Evolutionary conservation across 2,329 filamentous ascomycete genomes (phyloP).

Genomic region (Fusarium nisikadoi): DNA sequence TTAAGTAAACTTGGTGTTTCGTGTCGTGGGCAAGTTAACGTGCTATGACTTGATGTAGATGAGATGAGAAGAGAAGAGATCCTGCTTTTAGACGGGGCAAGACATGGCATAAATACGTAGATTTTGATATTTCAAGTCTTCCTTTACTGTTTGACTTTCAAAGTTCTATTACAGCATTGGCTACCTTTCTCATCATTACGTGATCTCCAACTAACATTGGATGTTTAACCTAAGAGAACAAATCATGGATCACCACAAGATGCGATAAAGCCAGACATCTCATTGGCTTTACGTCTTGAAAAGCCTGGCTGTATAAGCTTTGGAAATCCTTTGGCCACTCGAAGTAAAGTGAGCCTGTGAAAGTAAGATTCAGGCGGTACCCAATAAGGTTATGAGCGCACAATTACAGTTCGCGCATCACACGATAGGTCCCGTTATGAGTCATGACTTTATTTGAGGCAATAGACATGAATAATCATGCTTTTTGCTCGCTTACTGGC

Average conservation of each 20-base stretch:
- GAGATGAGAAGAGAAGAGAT: too few species aligned
- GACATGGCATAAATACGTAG: background rate
- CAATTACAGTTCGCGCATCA: too few species aligned
- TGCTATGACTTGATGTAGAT: too few species aligned
- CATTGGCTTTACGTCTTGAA: too few species aligned
- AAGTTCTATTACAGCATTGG: background rate
- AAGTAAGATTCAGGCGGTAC: background rate
- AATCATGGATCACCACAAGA: too few species aligned
- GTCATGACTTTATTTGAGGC: accelerated
- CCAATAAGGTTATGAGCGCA: background rate
- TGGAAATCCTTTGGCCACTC: background rate
- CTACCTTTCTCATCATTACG: background rate
- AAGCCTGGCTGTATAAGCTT: background rate
- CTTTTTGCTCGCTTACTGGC: background rate
- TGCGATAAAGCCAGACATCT: too few species aligned
- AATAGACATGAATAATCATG: background rate
- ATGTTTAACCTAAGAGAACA: background rate
- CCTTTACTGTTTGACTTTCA: background rate
- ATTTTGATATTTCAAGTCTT: background rate
- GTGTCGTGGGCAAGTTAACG: background rate
- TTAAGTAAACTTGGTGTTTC: background rate
- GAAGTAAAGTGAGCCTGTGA: accelerated
- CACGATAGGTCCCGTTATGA: accelerated
- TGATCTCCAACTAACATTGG: background rate
- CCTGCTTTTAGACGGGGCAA: background rate